A percentile compares a stretch with the other conserved stretches of the same genome.
phyloP scores from a whole-genome alignment of 208 protist genomes.

The Tritrichomonas musculus region DNA sequence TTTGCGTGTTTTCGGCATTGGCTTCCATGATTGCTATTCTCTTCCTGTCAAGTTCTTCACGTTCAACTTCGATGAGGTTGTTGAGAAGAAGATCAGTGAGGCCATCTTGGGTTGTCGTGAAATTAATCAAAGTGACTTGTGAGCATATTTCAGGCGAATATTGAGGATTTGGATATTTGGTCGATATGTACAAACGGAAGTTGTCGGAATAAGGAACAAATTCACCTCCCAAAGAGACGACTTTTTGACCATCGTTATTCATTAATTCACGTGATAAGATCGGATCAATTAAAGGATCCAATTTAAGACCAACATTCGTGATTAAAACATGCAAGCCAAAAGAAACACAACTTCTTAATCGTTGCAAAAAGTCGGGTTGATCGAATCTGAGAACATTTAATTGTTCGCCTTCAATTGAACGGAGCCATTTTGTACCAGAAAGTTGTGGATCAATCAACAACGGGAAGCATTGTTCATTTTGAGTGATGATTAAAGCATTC shows the following conservation, averaged over 20 bases:
- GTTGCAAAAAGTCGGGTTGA: slow-evolving; percentile 79
- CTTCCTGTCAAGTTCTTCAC: slow-evolving; percentile 57
- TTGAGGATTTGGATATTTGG: slow-evolving; percentile 64
- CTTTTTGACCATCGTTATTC: slow-evolving; percentile 49
- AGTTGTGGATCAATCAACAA: slow-evolving; percentile 57
- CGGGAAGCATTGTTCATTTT: slow-evolving; percentile 27
- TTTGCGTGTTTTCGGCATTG: slow-evolving; percentile 78
- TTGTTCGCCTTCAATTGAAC: slow-evolving; percentile 77
- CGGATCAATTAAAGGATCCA: slow-evolving; percentile 88
- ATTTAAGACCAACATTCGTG: slow-evolving; percentile 86
- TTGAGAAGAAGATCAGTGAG: slow-evolving; percentile 62
- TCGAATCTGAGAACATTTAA: slow-evolving; percentile 78
- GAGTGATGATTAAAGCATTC: slow-evolving; percentile 67
- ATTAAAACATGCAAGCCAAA: slow-evolving; percentile 76
- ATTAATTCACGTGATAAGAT: slow-evolving; percentile 74
- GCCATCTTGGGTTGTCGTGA: slow-evolving; percentile 61
- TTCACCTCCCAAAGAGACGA: slow-evolving; percentile 62
- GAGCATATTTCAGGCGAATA: slow-evolving; percentile 66
- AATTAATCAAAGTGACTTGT: slow-evolving; percentile 67
- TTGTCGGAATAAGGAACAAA: slow-evolving; percentile 60
- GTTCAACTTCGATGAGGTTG: slow-evolving; percentile 50
- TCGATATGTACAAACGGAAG: slow-evolving; percentile 65
- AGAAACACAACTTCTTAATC: slow-evolving; percentile 75
- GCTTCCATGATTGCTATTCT: slow-evolving; percentile 75
- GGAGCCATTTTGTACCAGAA: slow-evolving; percentile 52